Conservation (phyloP, 805 yeast genomes). For the Henningerozyma blattae region DNA sequence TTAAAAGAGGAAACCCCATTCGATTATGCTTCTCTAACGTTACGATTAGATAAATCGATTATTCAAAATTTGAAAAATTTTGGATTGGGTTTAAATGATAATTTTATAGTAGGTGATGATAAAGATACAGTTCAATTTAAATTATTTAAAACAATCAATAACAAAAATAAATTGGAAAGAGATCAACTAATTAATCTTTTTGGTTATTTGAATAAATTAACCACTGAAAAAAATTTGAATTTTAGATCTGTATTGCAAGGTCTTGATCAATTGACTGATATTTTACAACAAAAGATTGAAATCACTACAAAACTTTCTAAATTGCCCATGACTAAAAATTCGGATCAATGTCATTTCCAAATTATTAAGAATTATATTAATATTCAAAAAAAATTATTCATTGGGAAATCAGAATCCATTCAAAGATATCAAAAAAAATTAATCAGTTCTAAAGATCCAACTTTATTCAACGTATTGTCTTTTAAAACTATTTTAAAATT, state of each 20-base stretch:
- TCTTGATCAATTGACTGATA: slow-evolving; percentile 37
- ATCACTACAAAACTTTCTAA: slow-evolving; percentile 26
- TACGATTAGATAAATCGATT: slow-evolving; percentile 34
- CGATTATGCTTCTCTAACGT: slow-evolving; percentile 47
- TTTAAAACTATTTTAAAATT: slow-evolving; percentile 46
- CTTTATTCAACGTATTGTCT: slow-evolving; percentile 22
- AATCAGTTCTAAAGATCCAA: slow-evolving; percentile 35
- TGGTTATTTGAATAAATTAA: slow-evolving; percentile 38
- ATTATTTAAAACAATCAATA: slow-evolving; percentile 19
- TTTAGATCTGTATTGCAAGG: slow-evolving; percentile 53
- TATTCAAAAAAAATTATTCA: slow-evolving; percentile 38
- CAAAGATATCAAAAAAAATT: slow-evolving; percentile 15
- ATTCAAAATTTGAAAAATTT: slow-evolving; percentile 19
- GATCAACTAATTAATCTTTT: slow-evolving; percentile 39
- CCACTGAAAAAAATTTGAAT: slow-evolving; percentile 36
- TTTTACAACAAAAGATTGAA: slow-evolving; percentile 39
- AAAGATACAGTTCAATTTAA: slow-evolving; percentile 30
- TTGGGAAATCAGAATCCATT: slow-evolving; percentile 29
- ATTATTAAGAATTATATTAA: slow-evolving; percentile 34
- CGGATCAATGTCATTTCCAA: slow-evolving; percentile 16
- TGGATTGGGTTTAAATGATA: slow-evolving; percentile 31
- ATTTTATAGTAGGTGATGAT: slow-evolving; percentile 21
- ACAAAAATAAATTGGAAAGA: slow-evolving; percentile 9
- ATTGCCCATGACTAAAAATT: slow-evolving; percentile 13
- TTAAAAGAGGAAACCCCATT: slow-evolving; percentile 40